Evolutionary conservation across 2,329 filamentous ascomycete genomes (phyloP), one percentile per base, ranked within the genome.

Genomic region (Teratosphaeria zuluensis): DNA sequence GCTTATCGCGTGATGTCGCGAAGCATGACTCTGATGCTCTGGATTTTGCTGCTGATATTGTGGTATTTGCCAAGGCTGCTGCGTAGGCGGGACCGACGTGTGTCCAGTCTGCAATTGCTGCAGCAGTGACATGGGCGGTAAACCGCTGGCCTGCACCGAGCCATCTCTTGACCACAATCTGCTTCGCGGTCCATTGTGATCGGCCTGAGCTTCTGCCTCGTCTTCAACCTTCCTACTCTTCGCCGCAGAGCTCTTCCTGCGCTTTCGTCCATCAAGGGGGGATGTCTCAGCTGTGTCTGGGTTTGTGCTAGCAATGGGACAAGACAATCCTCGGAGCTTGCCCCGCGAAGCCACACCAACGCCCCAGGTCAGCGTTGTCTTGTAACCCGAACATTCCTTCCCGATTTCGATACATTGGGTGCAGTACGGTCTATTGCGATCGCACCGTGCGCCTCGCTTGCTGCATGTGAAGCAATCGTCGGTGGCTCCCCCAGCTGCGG

Each of bases 391-490:
- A 77, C 92, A 97, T 71, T 95, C 91, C 72, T 90, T 91, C 64
- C 91, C 92, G 64, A 90, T 82, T 67, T 96, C 90, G 63, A 97
- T 83, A 74, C 92, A 99, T 75, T 91, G 92, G 52, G 91, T 91
- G 77, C 94, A 97, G 76, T 96, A 97, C 8, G 92, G 92, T 68
- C 92, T 84, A 71, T 90, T 85, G 67, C 92, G 86, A 76, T 97
- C 92, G 78, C 92, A 99, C 74, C 90, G 89, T 63, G 87, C 81
- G 68, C 85, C 86, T 70, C 88, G 84, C 77, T 91, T 94, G 65
- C 86, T 83, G 78, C 92, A 99, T 51, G 91, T 86, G 73, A 96
- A 96, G 81, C 92, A 99, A 75, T 97, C 92, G 74, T 95, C 91
- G 53, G 89, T 85, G 60, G 92, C 92, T 69, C 92, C 92, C 63